phyloP scores from a whole-genome alignment of 2,329 filamentous ascomycete species.

The Ascochyta rabiei region DNA sequence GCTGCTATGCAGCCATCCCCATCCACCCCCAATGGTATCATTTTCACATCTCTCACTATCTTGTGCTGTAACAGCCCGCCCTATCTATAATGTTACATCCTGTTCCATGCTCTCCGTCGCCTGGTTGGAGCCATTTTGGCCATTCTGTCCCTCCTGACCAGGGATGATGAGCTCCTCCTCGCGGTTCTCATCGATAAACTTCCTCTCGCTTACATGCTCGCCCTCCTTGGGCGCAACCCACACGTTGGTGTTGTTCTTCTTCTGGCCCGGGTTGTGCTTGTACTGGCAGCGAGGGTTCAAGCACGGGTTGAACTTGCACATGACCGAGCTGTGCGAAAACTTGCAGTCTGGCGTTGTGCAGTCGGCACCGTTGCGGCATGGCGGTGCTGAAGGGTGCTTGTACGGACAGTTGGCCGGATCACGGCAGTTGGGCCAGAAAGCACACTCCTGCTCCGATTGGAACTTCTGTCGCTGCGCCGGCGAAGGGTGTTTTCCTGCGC shows the following conservation, averaged over 20 bases:
- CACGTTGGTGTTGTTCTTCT: slow-evolving; percentile 77
- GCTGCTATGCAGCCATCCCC: background rate
- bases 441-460: slow-evolving; percentile 85
- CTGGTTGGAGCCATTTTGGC: slow-evolving; percentile 16
- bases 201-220: slow-evolving; percentile 81
- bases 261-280: slow-evolving; percentile 89
- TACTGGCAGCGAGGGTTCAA: slow-evolving; percentile 86
- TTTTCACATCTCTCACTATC: background rate
- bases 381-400: slow-evolving; percentile 82
- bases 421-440: slow-evolving; percentile 89
- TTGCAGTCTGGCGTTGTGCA: slow-evolving; percentile 84
- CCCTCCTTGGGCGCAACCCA: slow-evolving; percentile 70
- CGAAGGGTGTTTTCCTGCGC: slow-evolving; percentile 87
- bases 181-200: slow-evolving; percentile 76
- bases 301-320: slow-evolving; percentile 92
- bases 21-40: slow-evolving; percentile 23
- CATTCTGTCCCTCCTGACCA: slow-evolving; percentile 34
- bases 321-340: slow-evolving; percentile 83
- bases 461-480: slow-evolving; percentile 80
- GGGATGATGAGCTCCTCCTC: slow-evolving; percentile 77
- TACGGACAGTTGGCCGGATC: slow-evolving; percentile 82
- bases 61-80: background rate
- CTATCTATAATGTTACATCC: slow-evolving; percentile 24
- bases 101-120: slow-evolving; percentile 28
- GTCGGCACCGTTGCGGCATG: slow-evolving; percentile 89